Evolutionary conservation across 495 filamentous ascomycete genomes (phyloP), one percentile per base, ranked within the genome.

Genomic region (Lepidopterella palustris): DNA sequence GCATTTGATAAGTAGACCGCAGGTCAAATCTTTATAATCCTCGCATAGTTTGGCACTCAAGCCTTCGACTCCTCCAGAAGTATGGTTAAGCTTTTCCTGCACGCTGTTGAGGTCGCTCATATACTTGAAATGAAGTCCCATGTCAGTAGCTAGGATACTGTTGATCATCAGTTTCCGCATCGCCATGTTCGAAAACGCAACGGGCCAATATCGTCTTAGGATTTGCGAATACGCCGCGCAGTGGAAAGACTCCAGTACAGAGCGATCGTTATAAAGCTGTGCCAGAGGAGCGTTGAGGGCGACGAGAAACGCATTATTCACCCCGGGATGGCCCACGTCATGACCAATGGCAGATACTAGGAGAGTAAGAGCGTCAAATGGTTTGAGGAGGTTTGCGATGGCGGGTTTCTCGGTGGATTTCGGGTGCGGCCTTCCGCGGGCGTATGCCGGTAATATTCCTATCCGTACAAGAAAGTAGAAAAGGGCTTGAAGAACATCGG

Each of bases 171-270:
- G 79, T 61, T 87, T 86, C 55, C 93, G 84, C 77, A 97, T 86
- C 39, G 84, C 82, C 40, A 76, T 76, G 63, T 90, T 83, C 63
- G 81, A 75, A 65, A 92, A 92, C 2, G 86, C 87, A 2, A 82
- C 76, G 5, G 90, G 90, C 93, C 93, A 98, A 73, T 97, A 83
- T 31, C 91, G 86, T 48, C 91, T 87, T 31, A 98, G 81, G 31
- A 98, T 96, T 69, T 97, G 93, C 1, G 90, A 97, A 69, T 92
- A 98, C 2, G 95, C 93, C 13, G 93, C 95, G 69, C 93, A 97
- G 67, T 98, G 93, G 70, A 97, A 98, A 15, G 92, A 92, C 74
- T 98, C 93, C 26, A 98, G 81, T 23, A 98, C 93, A 15, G 93
- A 98, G 61, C 87, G 87, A 71, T 98, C 93, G 71, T 97, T 98